phyloP scores from a whole-genome alignment of 495 filamentous ascomycete genomes.

The Mycothermus thermophilus region DNA sequence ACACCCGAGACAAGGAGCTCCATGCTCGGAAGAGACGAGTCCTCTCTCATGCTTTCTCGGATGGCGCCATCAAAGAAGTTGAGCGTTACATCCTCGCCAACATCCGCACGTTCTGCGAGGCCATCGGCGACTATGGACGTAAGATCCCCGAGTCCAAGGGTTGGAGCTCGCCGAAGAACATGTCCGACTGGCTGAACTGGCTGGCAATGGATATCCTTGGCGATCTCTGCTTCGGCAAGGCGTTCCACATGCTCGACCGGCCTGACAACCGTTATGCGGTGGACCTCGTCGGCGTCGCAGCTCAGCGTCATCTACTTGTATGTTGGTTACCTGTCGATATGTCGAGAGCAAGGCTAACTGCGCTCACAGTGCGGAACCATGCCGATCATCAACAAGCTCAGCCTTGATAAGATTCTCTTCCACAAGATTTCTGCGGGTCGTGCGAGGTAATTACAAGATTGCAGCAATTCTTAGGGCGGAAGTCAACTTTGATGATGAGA shows the following conservation, averaged over 20 bases:
- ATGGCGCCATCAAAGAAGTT: slow-evolving; percentile 40
- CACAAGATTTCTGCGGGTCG: slow-evolving; percentile 32
- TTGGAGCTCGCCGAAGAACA: slow-evolving; percentile 36
- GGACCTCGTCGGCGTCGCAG: slow-evolving; percentile 40
- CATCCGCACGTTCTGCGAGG: slow-evolving; percentile 37
- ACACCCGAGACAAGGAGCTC: slow-evolving; percentile 40
- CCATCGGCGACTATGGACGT: slow-evolving; percentile 28
- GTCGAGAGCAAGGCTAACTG: not conserved
- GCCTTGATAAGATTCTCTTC: slow-evolving; percentile 45
- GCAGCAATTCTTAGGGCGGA: too few relatives aligned
- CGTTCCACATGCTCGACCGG: slow-evolving; percentile 56
- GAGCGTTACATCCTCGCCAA: slow-evolving; percentile 45
- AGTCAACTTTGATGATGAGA: too few relatives aligned
- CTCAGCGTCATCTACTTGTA: slow-evolving; percentile 42
- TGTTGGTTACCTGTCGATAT: slow-evolving; percentile 11
- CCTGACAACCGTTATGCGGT: slow-evolving; percentile 45
- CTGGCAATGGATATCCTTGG: slow-evolving; percentile 63
- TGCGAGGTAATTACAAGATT: too few relatives aligned
- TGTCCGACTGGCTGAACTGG: slow-evolving; percentile 52
- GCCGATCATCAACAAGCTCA: slow-evolving; percentile 39
- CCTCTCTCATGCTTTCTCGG: slow-evolving; percentile 48
- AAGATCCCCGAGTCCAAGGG: slow-evolving; percentile 24
- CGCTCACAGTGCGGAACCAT: slow-evolving; percentile 39
- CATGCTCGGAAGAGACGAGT: slow-evolving; percentile 54
- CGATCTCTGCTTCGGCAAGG: slow-evolving; percentile 55